A percentile compares a stretch with the other conserved stretches of the same genome.
These are phyloP conservation scores for Xylariaceae sp. DNA, from an alignment of 2,329 filamentous ascomycete genomes.

Conservation along the genomic window DNA sequence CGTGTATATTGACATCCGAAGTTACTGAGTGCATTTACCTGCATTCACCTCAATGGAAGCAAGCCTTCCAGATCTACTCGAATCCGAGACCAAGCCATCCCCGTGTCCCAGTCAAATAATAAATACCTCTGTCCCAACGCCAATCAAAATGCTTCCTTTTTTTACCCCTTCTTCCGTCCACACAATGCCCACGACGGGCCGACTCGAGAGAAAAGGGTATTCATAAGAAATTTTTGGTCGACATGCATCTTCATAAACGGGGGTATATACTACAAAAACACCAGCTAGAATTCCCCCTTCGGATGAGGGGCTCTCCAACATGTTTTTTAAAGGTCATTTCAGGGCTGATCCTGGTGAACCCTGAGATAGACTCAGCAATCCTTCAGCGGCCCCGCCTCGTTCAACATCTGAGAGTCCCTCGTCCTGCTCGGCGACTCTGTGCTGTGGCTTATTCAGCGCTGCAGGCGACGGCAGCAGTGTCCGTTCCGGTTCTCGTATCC, in stretches of 20 bases:
- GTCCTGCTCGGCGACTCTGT: constrained; percentile 23
- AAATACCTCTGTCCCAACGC: constrained; percentile 4
- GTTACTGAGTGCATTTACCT: no score
- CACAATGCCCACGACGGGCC: neutral
- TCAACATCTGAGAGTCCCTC: constrained; percentile 38
- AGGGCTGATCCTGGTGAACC: constrained; percentile 21
- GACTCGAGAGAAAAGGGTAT: neutral
- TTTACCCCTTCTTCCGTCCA: constrained; percentile 7
- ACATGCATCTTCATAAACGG: constrained; percentile 2
- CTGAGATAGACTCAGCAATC: constrained; percentile 44
- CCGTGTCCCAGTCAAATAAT: no score
- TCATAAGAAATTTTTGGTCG: neutral
- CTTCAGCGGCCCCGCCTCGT: constrained; percentile 47
- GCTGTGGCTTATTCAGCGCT: constrained; percentile 5
- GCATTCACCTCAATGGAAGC: no score
- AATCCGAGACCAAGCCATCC: no score
- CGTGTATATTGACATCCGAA: neutral
- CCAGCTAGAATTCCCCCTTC: neutral
- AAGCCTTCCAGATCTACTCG: no score
- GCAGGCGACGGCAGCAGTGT: constrained; percentile 10
- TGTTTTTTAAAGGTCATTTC: neutral
- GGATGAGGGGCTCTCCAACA: neutral
- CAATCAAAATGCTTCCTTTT: neutral
- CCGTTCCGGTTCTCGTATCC: constrained; percentile 20
- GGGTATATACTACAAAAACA: constrained; percentile 9